Base-by-base conservation (phyloP, 306 rosid genomes). In the Vigna angularis region DNA sequence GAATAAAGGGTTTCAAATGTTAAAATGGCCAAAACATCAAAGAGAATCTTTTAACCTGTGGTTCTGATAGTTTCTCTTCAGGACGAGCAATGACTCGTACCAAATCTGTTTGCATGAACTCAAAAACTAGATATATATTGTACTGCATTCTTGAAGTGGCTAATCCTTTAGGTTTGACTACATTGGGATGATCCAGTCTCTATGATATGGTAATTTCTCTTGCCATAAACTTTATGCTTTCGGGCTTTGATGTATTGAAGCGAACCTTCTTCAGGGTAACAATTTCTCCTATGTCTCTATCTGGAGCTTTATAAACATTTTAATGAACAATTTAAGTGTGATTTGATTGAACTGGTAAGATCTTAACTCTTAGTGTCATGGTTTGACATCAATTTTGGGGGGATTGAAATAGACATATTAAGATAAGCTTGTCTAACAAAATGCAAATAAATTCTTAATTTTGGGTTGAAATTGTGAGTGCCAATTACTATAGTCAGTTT, bases 111-210 rank as follows among this genome's bases (percentile, higher is more conserved):
- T 34, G 95, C 98, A 94, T 92, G 89, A 92, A 92, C 20, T 92
- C 93, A 70, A 94, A 92, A 67, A 94, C 98, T 55, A 94, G 91
- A 86, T 94, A 94, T 55, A 94, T 77, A 83, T 97, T 90, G 79
- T 82, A 89, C 15, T 92, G 97, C 98, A 92, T 87, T 83, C 98
- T 87, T 81, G 98, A 94, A 11, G 95, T 94, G 53, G 97, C 97
- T 81, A 94, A 79, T 56, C 98, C 98, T 87, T 86, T 89, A 51
- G 92, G 97, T 74, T 90, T 92, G 36, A 92, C 71, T 10, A 94
- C 77, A 79, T 94, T 88, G 72, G 97, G 98, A 75, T 94, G 97
- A 88, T 94, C 97, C 85, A 94, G 61, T 83, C 82, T 86, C 84
- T 86, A 88, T 45, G 92, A 75, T 59, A 92, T 81, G 81, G 85